Conservation (phyloP, 257 asterid genomes). For the Solanum boliviense region DNA sequence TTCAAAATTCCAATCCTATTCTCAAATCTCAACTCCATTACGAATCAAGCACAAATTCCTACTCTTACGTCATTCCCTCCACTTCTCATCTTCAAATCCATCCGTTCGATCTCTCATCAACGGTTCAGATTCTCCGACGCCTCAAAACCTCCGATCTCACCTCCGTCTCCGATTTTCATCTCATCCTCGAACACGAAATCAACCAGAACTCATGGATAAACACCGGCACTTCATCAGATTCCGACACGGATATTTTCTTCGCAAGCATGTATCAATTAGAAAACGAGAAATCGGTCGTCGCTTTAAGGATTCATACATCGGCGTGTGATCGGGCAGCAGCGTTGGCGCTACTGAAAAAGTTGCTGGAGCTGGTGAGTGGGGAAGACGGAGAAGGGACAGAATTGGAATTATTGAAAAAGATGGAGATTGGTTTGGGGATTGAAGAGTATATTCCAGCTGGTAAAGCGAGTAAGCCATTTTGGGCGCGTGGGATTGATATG, state of each 20-base stretch:
- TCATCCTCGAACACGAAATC: constrained; percentile 70
- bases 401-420: constrained; percentile 8
- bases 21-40: constrained; percentile 65
- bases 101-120: constrained; percentile 41
- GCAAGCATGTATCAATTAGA: constrained; percentile 43
- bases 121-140: constrained; percentile 41
- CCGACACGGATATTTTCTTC: constrained; percentile 35
- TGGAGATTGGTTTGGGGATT: constrained; percentile 39
- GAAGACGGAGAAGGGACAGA: constrained; percentile 5
- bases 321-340: constrained; percentile 66
- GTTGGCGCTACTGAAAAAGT: constrained; percentile 43
- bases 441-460: constrained; percentile 70
- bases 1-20: constrained; percentile 65
- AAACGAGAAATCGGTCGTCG: constrained; percentile 25
- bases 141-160: background rate
- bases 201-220: constrained; percentile 47
- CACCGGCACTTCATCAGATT: constrained; percentile 16
- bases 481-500: constrained; percentile 92
- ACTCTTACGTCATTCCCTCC: constrained; percentile 42
- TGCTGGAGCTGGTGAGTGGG: constrained; percentile 24
- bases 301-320: constrained; percentile 72
- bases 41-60: constrained; percentile 24
- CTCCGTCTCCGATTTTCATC: constrained; percentile 40
- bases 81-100: constrained; percentile 47
- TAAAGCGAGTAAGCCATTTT: constrained; percentile 53